These are phyloP conservation scores for Plenodomus lindquistii DNA, from an alignment of 2,329 filamentous ascomycete genomes.

Conservation along the genomic window DNA sequence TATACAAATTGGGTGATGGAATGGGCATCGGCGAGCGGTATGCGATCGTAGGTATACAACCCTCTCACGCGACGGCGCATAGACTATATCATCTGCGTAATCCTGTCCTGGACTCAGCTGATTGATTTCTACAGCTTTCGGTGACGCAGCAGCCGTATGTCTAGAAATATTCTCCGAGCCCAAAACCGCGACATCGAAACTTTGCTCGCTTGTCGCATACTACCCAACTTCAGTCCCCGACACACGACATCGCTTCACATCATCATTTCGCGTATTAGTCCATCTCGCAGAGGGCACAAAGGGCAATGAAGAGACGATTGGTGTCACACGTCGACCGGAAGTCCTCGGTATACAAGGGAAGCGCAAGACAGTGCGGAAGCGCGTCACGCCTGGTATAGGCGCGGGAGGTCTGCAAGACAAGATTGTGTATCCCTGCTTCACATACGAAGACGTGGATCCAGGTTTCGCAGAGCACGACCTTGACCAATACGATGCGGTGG, in stretches of 20 bases:
- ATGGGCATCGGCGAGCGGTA: conserved; percentile 64
- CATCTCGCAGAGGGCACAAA: conserved; percentile 56
- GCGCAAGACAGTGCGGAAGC: conserved; percentile 52
- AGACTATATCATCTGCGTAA: background rate
- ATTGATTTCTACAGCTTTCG: conserved; percentile 55
- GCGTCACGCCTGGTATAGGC: conserved; percentile 56
- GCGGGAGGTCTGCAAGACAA: conserved; percentile 50
- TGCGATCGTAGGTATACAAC: conserved; percentile 61
- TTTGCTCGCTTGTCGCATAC: conserved; percentile 65
- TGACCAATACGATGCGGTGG: conserved; percentile 67
- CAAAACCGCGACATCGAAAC: conserved; percentile 52
- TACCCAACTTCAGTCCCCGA: conserved; percentile 64
- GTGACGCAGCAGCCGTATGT: conserved; percentile 62
- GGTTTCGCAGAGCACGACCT: conserved; percentile 75
- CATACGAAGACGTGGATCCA: conserved; percentile 59
- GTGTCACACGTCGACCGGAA: conserved; percentile 54
- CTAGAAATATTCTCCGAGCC: conserved; percentile 63
- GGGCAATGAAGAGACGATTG: conserved; percentile 48
- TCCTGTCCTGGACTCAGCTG: conserved; percentile 4
- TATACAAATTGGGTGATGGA: conserved; percentile 57
- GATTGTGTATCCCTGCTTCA: conserved; percentile 54
- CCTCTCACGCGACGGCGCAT: conserved; percentile 16
- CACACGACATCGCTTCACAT: conserved; percentile 50
- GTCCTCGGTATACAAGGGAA: conserved; percentile 59
- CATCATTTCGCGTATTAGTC: conserved; percentile 55